Evolutionary conservation across 2,329 filamentous ascomycete genomes (phyloP).

Genomic region (Seiridium cupressi): DNA sequence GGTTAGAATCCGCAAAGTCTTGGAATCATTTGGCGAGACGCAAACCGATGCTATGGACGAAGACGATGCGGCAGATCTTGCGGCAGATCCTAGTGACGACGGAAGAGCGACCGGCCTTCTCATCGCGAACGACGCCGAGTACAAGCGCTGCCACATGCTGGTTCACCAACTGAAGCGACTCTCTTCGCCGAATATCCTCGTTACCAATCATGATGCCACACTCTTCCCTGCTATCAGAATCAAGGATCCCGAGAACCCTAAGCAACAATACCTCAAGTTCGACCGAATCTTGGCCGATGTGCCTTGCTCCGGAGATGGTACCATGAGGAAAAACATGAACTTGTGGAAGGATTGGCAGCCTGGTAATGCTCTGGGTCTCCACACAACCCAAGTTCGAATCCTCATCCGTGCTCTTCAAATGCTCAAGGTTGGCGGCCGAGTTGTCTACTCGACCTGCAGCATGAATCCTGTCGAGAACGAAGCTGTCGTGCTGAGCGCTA

Average conservation of each 20-base stretch:
- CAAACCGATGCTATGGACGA: slow-evolving; percentile 33
- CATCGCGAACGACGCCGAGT: slow-evolving; percentile 94
- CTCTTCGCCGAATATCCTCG: slow-evolving; percentile 92
- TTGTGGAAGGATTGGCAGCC: slow-evolving; percentile 96
- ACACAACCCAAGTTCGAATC: slow-evolving; percentile 84
- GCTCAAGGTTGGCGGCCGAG: slow-evolving; percentile 89
- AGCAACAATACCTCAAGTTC: slow-evolving; percentile 83
- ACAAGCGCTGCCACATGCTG: slow-evolving; percentile 94
- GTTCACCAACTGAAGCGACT: slow-evolving; percentile 97
- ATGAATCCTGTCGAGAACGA: slow-evolving; percentile 99
- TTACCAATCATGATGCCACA: slow-evolving; percentile 97
- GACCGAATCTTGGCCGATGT: slow-evolving; percentile 96
- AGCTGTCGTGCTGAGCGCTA: slow-evolving; percentile 82
- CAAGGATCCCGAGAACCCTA: slow-evolving; percentile 54
- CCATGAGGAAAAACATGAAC: slow-evolving; percentile 86
- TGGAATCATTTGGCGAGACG: slow-evolving; percentile 53
- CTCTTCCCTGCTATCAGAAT: slow-evolving; percentile 91
- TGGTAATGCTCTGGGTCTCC: slow-evolving; percentile 81
- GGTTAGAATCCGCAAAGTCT: slow-evolving; percentile 71
- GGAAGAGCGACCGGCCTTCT: slow-evolving; percentile 88
- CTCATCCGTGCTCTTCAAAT: slow-evolving; percentile 90
- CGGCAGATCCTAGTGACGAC: slow-evolving; percentile 65
- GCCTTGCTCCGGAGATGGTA: slow-evolving; percentile 94
- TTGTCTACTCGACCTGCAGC: slow-evolving; percentile 98
- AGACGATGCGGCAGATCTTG: slow-evolving; percentile 56